Base-by-base conservation (phyloP, 805 yeast species). In the Lachancea mirantina region DNA sequence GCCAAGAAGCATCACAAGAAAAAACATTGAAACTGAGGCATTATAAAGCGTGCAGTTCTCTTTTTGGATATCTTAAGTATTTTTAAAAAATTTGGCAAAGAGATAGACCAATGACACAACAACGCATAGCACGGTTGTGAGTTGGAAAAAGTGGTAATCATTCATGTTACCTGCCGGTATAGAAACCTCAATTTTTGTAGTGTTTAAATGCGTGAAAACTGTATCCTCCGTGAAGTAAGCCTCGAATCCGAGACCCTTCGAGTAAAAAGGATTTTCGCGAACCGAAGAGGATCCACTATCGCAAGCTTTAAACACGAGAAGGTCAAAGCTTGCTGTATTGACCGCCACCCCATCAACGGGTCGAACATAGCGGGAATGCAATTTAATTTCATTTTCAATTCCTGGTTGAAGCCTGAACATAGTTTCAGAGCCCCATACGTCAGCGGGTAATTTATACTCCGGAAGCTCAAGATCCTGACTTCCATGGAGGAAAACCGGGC, bases 1-100 rank as follows among this genome's bases (percentile, higher is more conserved):
- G 82, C 85, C 16, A 92, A 88, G 72, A 85, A 84, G 67, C 70
- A 79, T 52, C 52, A 55, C 31, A 82, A 74, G 63, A 80, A 80
- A 57, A 64, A 57, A 51, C 23, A 26, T 14, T 8, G 16, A 16
- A n/a, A 7, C 16, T 21, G 11, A 3, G 19, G 9, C 16, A 8
- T 24, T 18, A 8, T 28, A 18, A 5, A 4, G 6, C 13, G 15
- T 21, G 14, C 14, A 26, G 11, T 18, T n/a, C 22, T 32, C 16
- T 24, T 19, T 32, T 25, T 23, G 26, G 14, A 10, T 23, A 8
- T 23, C n/a, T 14, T 25, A 15, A 10, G 19, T n/a, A n/a, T 19
- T 24, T 16, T 19, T 31, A 10, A 45, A 32, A 4, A 56, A 17
- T 32, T 57, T 60, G 10, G 19, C 23, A 6, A 66, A 23, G 3